These are phyloP conservation scores for Metschnikowia gruessii DNA, from an alignment of 805 yeast genomes.

Conservation along the genomic window DNA sequence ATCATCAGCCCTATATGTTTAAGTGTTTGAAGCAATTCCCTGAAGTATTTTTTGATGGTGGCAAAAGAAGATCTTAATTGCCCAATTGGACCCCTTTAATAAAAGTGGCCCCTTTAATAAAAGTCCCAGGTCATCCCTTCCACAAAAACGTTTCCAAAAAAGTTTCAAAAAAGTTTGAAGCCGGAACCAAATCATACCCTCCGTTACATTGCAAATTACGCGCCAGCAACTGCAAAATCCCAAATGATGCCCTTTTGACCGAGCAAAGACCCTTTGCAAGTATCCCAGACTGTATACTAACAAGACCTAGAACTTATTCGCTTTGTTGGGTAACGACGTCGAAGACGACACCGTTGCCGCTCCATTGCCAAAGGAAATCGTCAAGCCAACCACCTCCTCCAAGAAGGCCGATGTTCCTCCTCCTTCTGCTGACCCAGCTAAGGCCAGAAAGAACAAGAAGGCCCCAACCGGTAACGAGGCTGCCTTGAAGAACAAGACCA, in stretches of 20 bases:
- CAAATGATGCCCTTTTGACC: not conserved
- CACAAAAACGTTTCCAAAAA: too few relatives aligned
- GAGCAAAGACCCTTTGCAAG: not conserved
- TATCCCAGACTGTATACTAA: slow-evolving; percentile 3
- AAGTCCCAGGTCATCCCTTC: too few relatives aligned
- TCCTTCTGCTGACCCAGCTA: slow-evolving; percentile 75
- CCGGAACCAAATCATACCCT: too few relatives aligned
- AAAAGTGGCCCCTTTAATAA: too few relatives aligned
- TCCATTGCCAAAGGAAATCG: slow-evolving; percentile 67
- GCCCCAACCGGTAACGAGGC: slow-evolving; percentile 84
- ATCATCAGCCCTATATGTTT: too few relatives aligned
- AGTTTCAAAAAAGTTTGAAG: too few relatives aligned
- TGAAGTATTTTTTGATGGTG: too few relatives aligned
- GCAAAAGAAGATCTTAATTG: too few relatives aligned
- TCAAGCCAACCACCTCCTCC: slow-evolving; percentile 77
- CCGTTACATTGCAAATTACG: too few relatives aligned
- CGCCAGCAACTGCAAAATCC: too few relatives aligned
- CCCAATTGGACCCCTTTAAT: too few relatives aligned
- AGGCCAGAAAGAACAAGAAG: slow-evolving; percentile 69
- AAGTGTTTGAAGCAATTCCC: too few relatives aligned
- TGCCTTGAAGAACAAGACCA: slow-evolving; percentile 58
- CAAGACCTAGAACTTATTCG: slow-evolving; percentile 63
- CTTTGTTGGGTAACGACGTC: slow-evolving; percentile 84
- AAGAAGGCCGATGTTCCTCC: slow-evolving; percentile 85
- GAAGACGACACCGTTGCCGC: slow-evolving; percentile 63